These are phyloP conservation scores for Boechera stricta DNA, from an alignment of 345 rosid species.

Conservation along the genomic window DNA sequence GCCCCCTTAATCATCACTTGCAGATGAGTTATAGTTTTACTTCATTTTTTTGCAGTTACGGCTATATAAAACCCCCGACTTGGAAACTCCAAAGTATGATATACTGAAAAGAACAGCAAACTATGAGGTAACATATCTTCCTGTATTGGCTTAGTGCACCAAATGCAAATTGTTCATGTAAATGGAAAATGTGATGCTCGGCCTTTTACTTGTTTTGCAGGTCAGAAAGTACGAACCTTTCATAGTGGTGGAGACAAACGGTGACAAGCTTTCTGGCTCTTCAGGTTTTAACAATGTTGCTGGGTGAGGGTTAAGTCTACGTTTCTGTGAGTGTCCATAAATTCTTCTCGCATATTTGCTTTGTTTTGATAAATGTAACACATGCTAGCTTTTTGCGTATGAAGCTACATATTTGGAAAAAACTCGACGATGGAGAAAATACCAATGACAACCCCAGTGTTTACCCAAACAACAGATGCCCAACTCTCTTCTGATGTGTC, in stretches of 20 bases:
- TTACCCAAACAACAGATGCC: slow-evolving; percentile 67
- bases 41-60: slow-evolving; percentile 52
- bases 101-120: slow-evolving; percentile 73
- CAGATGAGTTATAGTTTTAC: neutral
- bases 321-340: neutral
- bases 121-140: slow-evolving; percentile 64
- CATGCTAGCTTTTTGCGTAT: neutral
- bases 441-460: slow-evolving; percentile 80
- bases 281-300: slow-evolving; percentile 74
- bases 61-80: slow-evolving; percentile 76
- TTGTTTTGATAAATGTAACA: neutral
- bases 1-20: neutral
- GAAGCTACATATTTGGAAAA: slow-evolving; percentile 80
- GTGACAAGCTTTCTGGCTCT: slow-evolving; percentile 78
- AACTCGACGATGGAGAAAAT: slow-evolving; percentile 67
- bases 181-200: neutral
- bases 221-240: slow-evolving; percentile 71
- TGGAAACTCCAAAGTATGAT: slow-evolving; percentile 76
- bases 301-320: slow-evolving; percentile 54
- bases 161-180: neutral
- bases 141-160: slow-evolving; percentile 5
- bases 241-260: slow-evolving; percentile 77
- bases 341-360: neutral
- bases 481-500: slow-evolving; percentile 62
- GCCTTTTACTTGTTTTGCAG: slow-evolving; percentile 44